Conservation (phyloP, 495 filamentous ascomycete species). For the Corynascus novoguineensis region DNA sequence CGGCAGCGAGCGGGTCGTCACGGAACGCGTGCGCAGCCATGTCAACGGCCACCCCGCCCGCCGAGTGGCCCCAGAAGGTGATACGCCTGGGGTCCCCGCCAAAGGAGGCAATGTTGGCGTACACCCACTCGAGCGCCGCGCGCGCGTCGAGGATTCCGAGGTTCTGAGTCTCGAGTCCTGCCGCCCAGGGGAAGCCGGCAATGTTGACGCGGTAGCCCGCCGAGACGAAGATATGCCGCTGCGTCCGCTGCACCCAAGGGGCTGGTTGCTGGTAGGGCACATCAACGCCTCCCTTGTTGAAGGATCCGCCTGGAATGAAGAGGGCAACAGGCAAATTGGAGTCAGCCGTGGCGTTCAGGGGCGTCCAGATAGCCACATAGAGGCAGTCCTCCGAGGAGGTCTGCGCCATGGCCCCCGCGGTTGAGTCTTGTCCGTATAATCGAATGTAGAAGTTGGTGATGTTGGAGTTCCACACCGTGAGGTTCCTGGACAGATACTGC, state of each 20-base stretch:
- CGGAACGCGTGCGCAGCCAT: slow-evolving; percentile 43
- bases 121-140: slow-evolving; percentile 1
- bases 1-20: slow-evolving; percentile 41
- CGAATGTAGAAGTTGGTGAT: slow-evolving; percentile 1
- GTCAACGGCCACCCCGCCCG: slow-evolving; percentile 40
- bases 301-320: background rate
- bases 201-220: slow-evolving; percentile 4
- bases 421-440: background rate
- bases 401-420: background rate
- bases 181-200: slow-evolving; percentile 2
- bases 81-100: slow-evolving; percentile 2
- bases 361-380: background rate
- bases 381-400: slow-evolving; percentile 4
- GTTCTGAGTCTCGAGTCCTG: background rate
- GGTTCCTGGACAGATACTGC: background rate
- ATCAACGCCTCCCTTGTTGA: background rate
- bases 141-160: slow-evolving; percentile 4
- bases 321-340: background rate
- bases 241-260: background rate
- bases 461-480: slow-evolving; percentile 1
- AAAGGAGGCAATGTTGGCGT: slow-evolving; percentile 4
- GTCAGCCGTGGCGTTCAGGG: background rate
- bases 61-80: slow-evolving; percentile 31
- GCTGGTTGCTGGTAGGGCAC: slow-evolving; percentile 3
- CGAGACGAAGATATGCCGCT: slow-evolving; percentile 1